Percentiles rank a stretch among this genome's conserved stretches.
Conservation (phyloP, 441 rosid species). For the Brassica hybrid region DNA sequence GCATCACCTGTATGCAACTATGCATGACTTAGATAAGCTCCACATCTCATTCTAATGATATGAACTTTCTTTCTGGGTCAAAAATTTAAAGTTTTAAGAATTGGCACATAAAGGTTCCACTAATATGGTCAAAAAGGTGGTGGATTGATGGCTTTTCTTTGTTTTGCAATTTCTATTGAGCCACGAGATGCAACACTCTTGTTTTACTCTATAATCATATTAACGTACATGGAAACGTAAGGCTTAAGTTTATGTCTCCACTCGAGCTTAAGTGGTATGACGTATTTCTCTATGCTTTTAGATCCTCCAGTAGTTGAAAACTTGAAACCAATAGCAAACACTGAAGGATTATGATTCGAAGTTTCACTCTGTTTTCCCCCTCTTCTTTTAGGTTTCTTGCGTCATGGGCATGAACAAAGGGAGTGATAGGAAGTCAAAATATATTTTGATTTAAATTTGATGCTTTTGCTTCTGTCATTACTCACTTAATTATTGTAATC, state of each 20-base stretch:
- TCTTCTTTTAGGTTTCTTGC: slow-evolving; percentile 31
- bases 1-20: slow-evolving; percentile 43
- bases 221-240: slow-evolving; percentile 47
- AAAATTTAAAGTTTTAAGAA: slow-evolving; percentile 25
- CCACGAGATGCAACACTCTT: slow-evolving; percentile 58
- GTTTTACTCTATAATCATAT: slow-evolving; percentile 48
- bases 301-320: slow-evolving; percentile 52
- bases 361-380: slow-evolving; percentile 26
- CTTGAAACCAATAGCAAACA: slow-evolving; percentile 47
- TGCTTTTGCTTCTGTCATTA: slow-evolving; percentile 48
- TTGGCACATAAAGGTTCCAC: slow-evolving; percentile 50
- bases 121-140: slow-evolving; percentile 67
- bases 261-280: slow-evolving; percentile 57
- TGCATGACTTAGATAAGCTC: slow-evolving; percentile 52
- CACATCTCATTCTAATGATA: slow-evolving; percentile 26
- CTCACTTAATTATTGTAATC: slow-evolving; percentile 42
- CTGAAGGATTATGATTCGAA: slow-evolving; percentile 64
- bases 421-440: slow-evolving; percentile 39
- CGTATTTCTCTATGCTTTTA: slow-evolving; percentile 52
- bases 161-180: slow-evolving; percentile 52
- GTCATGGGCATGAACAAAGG: slow-evolving; percentile 36
- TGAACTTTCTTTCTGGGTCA: slow-evolving; percentile 14
- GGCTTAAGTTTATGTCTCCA: slow-evolving; percentile 55
- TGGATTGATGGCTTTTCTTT: slow-evolving; percentile 28
- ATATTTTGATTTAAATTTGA: too few relatives aligned